phyloP scores from a whole-genome alignment of 805 yeast genomes.

The Spathaspora hagerdaliae region DNA sequence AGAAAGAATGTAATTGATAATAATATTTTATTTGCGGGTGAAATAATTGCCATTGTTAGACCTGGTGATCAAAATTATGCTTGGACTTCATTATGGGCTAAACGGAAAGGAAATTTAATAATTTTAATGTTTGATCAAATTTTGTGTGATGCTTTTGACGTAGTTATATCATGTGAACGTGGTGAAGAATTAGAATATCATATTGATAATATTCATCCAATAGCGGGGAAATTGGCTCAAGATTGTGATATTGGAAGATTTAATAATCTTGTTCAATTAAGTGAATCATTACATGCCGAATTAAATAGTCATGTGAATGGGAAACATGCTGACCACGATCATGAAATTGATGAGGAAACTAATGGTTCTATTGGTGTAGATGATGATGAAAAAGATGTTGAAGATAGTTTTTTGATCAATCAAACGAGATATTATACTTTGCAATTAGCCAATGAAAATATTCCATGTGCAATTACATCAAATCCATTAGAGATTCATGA shows the following conservation, averaged over 20 bases:
- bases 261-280: conserved; percentile 17
- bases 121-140: conserved; percentile 88
- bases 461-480: conserved; percentile 74
- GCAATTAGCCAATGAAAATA: conserved; percentile 39
- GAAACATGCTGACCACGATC: conserved; percentile 4
- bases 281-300: conserved; percentile 23
- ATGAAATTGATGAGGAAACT: conserved; percentile 4
- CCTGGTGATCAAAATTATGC: conserved; percentile 60
- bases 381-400: conserved; percentile 17
- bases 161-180: conserved; percentile 32
- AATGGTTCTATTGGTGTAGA: conserved; percentile 1
- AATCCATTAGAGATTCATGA: conserved; percentile 50
- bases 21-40: conserved; percentile 72
- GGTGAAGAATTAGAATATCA: conserved; percentile 10
- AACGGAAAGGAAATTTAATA: conserved; percentile 62
- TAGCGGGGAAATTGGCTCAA: conserved; percentile 32
- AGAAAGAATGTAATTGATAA: conserved; percentile 10
- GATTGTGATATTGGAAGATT: conserved; percentile 13
- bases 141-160: conserved; percentile 57
- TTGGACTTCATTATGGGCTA: conserved; percentile 92
- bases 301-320: conserved; percentile 8
- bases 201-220: conserved; percentile 23
- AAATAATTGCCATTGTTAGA: conserved; percentile 73
- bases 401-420: conserved; percentile 40
- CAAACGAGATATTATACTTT: conserved; percentile 60